Base-by-base conservation (phyloP, 371 early-diverging fungal genomes). In the Saksenaea vasiformis region DNA sequence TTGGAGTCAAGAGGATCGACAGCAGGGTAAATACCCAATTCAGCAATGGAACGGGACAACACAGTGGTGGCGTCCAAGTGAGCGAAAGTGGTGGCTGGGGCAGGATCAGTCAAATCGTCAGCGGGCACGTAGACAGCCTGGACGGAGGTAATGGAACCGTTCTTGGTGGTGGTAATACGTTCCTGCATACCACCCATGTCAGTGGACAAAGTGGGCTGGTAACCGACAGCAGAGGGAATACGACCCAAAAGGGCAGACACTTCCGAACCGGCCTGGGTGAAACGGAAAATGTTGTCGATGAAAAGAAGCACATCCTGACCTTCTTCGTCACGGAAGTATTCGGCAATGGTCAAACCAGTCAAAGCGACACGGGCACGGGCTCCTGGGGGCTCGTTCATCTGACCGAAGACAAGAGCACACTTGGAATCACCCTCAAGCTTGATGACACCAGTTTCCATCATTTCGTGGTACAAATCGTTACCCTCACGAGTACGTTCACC, bases 341-440 rank as follows among this genome's bases (percentile, higher is more conserved):
- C 98, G 74, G 98, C 98, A 70, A 98, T 91, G 76, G 98, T 98
- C 77, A 98, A 84, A 75, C 98, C 98, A 64, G 98, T 98, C 77
- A 98, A 83, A 63, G 98, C 98, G 61, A 98, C 98, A 93, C 98
- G 96, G 71, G 98, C 98, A 93, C 98, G 96, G 72, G 98, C 98
- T 83, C 98, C 98, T 69, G 98, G 98, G 83, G 98, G 97, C 85
- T 98, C 98, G 94, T 98, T 98, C 98, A 98, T 98, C 86, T 98
- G 97, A 69, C 98, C 98, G 86, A 93, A 98, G 67, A 98, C 97
- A 60, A 96, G 89, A 35, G 96, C 96, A 69, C 94, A 93, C 90
- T 97, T 96, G 77, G 95, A 95, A 61, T 89, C 87, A 69, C 95
- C 95, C 27, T 93, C 93, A 67, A 95, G 90, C 84, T 95, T 83